These are phyloP conservation scores for Pestalotiopsis sp. DNA, from an alignment of 2,329 filamentous ascomycete genomes.

Conservation along the genomic window DNA sequence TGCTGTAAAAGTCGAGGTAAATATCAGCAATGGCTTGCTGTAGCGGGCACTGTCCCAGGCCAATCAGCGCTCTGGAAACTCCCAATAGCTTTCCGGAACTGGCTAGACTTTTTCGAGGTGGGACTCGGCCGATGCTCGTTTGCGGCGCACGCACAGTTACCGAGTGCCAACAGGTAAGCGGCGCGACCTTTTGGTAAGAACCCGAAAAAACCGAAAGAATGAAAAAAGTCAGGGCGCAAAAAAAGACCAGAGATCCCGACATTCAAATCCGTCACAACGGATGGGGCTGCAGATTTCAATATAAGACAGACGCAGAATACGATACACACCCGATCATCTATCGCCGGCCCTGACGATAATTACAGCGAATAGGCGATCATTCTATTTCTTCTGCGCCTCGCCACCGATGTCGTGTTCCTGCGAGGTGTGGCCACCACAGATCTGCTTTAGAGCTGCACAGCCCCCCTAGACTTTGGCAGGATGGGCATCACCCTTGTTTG, in stretches of 20 bases:
- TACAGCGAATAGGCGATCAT: background rate
- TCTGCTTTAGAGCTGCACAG: constrained; percentile 1
- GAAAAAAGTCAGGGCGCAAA: background rate
- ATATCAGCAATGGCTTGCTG: background rate
- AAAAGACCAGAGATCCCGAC: no score
- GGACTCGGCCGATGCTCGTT: background rate
- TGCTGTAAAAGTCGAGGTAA: background rate
- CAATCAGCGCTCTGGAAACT: background rate
- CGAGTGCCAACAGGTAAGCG: background rate
- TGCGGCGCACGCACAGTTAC: background rate
- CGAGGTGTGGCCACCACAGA: background rate
- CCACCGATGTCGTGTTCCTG: constrained; percentile 6
- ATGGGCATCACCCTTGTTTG: background rate
- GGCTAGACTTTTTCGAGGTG: background rate
- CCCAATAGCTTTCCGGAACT: background rate
- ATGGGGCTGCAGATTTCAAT: background rate
- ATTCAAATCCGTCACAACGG: background rate
- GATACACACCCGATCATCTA: background rate
- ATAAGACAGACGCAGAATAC: background rate
- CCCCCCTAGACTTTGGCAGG: background rate
- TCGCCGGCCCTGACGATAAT: background rate
- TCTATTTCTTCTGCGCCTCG: background rate
- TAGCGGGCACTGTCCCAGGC: background rate
- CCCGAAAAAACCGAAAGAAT: background rate
- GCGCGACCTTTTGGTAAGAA: background rate